phyloP scores from a whole-genome alignment of 495 filamentous ascomycete species.

The Aspergillus funiculosus region DNA sequence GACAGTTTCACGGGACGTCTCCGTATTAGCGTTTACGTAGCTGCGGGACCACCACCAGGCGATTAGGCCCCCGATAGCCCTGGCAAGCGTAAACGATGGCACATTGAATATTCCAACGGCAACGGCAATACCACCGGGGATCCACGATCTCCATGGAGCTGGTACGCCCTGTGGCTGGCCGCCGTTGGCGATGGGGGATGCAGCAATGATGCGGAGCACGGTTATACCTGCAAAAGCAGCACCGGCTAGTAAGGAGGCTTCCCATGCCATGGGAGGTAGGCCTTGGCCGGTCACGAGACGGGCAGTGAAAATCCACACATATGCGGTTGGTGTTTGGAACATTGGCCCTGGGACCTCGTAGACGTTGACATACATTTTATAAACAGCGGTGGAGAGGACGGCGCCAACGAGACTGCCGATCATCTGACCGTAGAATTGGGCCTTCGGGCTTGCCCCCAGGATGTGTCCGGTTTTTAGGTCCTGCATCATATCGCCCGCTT shows the following conservation, averaged over 20 bases:
- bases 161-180: conserved; percentile 21
- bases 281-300: conserved; percentile 90
- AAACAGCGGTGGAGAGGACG: conserved; percentile 78
- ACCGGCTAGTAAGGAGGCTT: conserved; percentile 67
- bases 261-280: conserved; percentile 71
- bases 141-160: conserved; percentile 40
- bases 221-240: conserved; percentile 65
- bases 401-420: conserved; percentile 88
- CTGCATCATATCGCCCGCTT: conserved; percentile 97
- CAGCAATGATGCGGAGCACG: conserved; percentile 54
- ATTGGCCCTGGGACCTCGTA: conserved; percentile 81
- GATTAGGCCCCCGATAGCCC: conserved; percentile 77
- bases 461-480: conserved; percentile 96
- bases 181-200: conserved; percentile 31
- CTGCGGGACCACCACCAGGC: conserved; percentile 62
- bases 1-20: background rate
- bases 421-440: conserved; percentile 94
- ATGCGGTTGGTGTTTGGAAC: conserved; percentile 91
- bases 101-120: conserved; percentile 98
- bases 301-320: conserved; percentile 96
- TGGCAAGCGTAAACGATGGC: conserved; percentile 87
- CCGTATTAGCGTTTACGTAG: conserved; percentile 13
- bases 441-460: conserved; percentile 82
- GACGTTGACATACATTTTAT: conserved; percentile 83
- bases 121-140: conserved; percentile 93